Evolutionary conservation across 805 yeast genomes (phyloP), one percentile per base, ranked within the genome.

Genomic region (Kuraishia floccosa): DNA sequence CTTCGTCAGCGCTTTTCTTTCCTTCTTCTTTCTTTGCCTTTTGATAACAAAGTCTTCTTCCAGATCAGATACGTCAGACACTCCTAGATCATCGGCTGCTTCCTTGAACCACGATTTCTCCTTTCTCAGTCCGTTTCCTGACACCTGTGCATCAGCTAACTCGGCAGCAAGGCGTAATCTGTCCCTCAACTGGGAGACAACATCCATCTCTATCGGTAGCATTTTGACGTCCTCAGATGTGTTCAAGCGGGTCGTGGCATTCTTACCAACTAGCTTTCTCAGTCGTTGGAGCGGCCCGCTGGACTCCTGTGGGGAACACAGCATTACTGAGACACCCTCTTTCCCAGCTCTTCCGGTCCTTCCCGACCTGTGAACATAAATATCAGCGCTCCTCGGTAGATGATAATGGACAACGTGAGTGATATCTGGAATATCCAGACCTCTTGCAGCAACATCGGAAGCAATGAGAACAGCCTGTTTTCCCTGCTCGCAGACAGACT

Each of bases 401-500:
- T 91, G 96, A 49, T 89, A 91, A 54, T 91, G 98, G 14, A 89
- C 82, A 30, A 91, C 97, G 53, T 91, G 97, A 43, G 86, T 78
- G 31, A 91, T 87, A 28, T 69, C 71, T 3, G 94, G 80, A 33
- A 91, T 85, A 63, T 91, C 98, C 36, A 91, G 66, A 36, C 98
- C 98, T 63, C 98, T 73, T 4, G 98, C 98, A 2, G 98, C 98
- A 28, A 91, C 97, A 56, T 91, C 98, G 4, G 97, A 85, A 1
- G 96, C 95, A 32, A 91, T 70, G 33, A 91, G 61, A 3, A 87
- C 87, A 1, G 82, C 63, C 5, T 58, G 54, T 15, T 47, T 47
- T 6, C 55, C 52, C 2, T 35, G 50, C 16, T 39, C 47, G 18
- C 48, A 43, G 13, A 74, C 65, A 28, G 60, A 66, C 40, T 67